These are phyloP conservation scores for Rhododendron ovatum DNA, from an alignment of 148 eudicot genomes.

Conservation along the genomic window DNA sequence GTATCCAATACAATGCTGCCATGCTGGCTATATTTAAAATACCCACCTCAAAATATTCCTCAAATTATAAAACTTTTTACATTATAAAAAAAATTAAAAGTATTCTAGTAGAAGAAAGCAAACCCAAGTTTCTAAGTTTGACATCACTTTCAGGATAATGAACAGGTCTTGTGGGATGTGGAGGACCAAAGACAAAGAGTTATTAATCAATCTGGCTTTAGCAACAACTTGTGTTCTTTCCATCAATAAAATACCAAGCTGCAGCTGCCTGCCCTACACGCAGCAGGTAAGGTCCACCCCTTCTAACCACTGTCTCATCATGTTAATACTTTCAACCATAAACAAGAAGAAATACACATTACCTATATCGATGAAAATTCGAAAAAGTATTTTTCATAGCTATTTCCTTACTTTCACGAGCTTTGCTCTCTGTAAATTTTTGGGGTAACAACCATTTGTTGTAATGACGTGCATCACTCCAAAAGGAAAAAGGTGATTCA, in stretches of 20 bases:
- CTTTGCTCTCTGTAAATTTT: not conserved
- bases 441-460: not conserved
- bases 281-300: conserved; percentile 11
- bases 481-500: not conserved
- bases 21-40: not conserved
- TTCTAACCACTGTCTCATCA: conserved; percentile 13
- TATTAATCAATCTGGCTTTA: conserved; percentile 20
- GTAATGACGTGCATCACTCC: not conserved
- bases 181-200: conserved; percentile 32
- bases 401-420: not conserved
- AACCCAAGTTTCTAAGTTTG: not conserved
- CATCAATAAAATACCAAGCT: conserved; percentile 16
- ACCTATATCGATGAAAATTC: too few relatives aligned
- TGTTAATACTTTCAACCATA: not conserved
- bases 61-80: not conserved
- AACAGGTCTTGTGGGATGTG: conserved; percentile 30
- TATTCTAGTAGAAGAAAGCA: not conserved
- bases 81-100: not conserved
- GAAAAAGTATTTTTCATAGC: not conserved
- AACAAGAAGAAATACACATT: not conserved
- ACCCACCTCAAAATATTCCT: not conserved
- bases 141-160: conserved; percentile 30
- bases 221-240: conserved; percentile 28
- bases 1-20: not conserved
- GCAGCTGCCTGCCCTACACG: conserved; percentile 23